A percentile compares a stretch with the other conserved stretches of the same genome.
Conservation (phyloP, 192 early-diverging fungal species). For the Linnemannia elongata region DNA sequence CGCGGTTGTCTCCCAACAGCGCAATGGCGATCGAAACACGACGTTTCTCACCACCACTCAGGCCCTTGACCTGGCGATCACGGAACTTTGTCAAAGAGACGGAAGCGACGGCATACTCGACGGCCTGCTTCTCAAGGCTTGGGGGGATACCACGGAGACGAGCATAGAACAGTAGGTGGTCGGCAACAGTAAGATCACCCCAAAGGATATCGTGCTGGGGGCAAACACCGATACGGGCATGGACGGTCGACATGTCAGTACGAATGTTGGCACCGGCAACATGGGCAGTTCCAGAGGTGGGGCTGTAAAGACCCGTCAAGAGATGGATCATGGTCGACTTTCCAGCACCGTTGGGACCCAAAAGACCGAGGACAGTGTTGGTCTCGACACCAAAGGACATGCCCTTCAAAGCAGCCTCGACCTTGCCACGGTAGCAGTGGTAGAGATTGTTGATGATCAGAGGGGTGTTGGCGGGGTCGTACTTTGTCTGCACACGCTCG, state of each 20-base stretch:
- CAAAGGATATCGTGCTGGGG: constrained; percentile 69
- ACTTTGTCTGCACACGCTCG: constrained; percentile 33
- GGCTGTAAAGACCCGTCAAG: constrained; percentile 41
- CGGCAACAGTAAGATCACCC: constrained; percentile 60
- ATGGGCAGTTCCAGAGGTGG: constrained; percentile 42
- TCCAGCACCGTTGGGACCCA: constrained; percentile 81
- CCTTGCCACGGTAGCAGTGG: constrained; percentile 47
- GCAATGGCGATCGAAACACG: constrained; percentile 67
- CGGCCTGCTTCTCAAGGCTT: constrained; percentile 24
- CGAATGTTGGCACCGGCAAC: constrained; percentile 54
- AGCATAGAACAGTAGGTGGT: constrained; percentile 64
- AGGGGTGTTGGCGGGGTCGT: constrained; percentile 34
- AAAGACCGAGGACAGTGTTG: constrained; percentile 70
- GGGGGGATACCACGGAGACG: constrained; percentile 62
- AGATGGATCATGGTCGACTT: constrained; percentile 70
- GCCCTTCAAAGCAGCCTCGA: constrained; percentile 40
- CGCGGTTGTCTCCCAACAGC: constrained; percentile 62
- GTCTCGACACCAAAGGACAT: constrained; percentile 70
- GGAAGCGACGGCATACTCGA: constrained; percentile 34
- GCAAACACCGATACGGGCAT: constrained; percentile 64
- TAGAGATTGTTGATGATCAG: constrained; percentile 45
- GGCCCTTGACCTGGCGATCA: constrained; percentile 48
- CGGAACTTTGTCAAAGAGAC: constrained; percentile 54
- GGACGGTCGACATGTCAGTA: constrained; percentile 38
- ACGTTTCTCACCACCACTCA: constrained; percentile 75